phyloP scores from a whole-genome alignment of 179 eudicot genomes.

The Spergularia azorica region DNA sequence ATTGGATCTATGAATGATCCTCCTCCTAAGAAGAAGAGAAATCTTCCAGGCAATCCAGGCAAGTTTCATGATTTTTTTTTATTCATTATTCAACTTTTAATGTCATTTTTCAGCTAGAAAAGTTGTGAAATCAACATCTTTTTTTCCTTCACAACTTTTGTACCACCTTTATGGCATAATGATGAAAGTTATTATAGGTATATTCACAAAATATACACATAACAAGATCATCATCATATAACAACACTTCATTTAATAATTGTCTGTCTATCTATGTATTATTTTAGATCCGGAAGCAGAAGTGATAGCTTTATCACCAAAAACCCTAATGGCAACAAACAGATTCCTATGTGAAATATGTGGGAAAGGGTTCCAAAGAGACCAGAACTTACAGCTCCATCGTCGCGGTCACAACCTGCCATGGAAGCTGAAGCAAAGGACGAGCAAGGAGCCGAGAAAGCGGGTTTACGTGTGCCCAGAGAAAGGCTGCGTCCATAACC shows the following conservation, averaged over 20 bases:
- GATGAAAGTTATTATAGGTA: conserved; percentile 14
- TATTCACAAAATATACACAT: conserved; percentile 11
- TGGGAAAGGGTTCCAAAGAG: conserved; percentile 53
- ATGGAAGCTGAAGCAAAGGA: conserved; percentile 53
- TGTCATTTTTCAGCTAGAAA: not conserved
- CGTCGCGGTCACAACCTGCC: conserved; percentile 48
- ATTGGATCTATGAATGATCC: conserved; percentile 45
- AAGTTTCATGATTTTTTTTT: conserved; percentile 7
- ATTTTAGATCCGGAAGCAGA: conserved; percentile 49
- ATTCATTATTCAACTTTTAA: too few species aligned
- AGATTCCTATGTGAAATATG: conserved; percentile 51
- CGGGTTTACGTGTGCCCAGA: conserved; percentile 50
- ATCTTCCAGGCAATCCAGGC: conserved; percentile 94
- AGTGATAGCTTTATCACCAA: conserved; percentile 48
- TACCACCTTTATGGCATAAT: conserved; percentile 20
- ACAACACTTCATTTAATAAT: too few species aligned
- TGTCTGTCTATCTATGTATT: not conserved
- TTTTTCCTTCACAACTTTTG: conserved; percentile 5
- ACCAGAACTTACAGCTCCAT: conserved; percentile 48
- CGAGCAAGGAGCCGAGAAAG: conserved; percentile 40
- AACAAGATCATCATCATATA: not conserved
- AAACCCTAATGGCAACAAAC: conserved; percentile 52
- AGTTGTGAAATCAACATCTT: not conserved
- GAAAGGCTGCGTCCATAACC: conserved; percentile 45
- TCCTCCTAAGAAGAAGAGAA: conserved; percentile 82